Evolutionary conservation across 371 early-diverging fungal species (phyloP), one percentile per base, ranked within the genome.

Genomic region (Mortierella sp.): DNA sequence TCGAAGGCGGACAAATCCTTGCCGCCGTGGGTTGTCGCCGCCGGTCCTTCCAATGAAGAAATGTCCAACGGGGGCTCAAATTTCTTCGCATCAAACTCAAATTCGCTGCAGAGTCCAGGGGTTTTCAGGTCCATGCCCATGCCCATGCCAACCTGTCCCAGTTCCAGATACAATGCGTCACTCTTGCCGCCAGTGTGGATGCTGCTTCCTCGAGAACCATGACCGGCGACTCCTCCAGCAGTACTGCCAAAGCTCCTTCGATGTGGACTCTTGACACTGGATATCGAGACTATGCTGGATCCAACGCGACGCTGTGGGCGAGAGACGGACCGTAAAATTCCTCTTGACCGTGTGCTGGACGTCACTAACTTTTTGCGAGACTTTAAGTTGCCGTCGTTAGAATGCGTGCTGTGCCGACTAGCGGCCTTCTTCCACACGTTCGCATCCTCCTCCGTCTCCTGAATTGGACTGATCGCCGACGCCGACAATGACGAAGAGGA

Each of bases 221-320:
- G 37, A 37, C 40, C 34, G 14, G 37, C 3, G 19, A 64, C 28
- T 1, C 70, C 74, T 24, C 70, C 71, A 34, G 31, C 26, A 5
- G 64, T 55, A n/a, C 67, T 67, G 51, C 61, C 43, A n/a, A 55
- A 61, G 46, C 54, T 26, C 46, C 26, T 80, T 34, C 51, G 50
- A 19, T 28, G 51, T 28, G 57, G 34, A 1, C 34, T 31, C 19
- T 75, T 75, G 26, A 16, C 43, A 50, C 76, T 67, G 0, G 24
- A 11, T 2, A 3, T 37, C 50, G 79, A 74, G 24, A 67, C 48
- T 11, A 48, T 44, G 46, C 59, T 69, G 3, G 81, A 73, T 10
- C 77, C 82, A 28, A 77, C 72, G 24, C 74, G 74, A 44, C 78
- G 74, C 16, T 77, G 82, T 3, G 74, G 72, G n/a, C 78, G 78